A percentile compares a stretch with the other conserved stretches of the same genome.
Conservation (phyloP, 768 basidiomycete genomes). For the Sporobolomyces phaffii region DNA sequence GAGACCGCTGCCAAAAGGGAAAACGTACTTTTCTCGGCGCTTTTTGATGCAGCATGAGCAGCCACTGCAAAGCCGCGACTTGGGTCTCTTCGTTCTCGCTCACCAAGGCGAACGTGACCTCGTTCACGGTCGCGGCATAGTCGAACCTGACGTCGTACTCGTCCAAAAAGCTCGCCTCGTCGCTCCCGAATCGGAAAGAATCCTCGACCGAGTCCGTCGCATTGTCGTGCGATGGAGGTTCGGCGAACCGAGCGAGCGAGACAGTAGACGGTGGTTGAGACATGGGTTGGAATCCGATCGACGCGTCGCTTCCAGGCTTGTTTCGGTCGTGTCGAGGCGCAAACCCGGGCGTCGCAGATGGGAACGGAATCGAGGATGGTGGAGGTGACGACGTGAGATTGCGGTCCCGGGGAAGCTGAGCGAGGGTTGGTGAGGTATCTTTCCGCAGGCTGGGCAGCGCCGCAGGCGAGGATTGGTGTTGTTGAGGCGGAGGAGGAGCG, state of each 20-base stretch:
- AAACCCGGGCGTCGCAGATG: neutral
- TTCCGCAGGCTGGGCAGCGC: neutral
- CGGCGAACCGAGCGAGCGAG: neutral
- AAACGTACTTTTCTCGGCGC: conserved; percentile 83
- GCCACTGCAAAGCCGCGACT: conserved; percentile 92
- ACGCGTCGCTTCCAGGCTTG: conserved; percentile 29
- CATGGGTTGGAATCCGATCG: conserved; percentile 4
- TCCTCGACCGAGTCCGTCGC: conserved; percentile 13
- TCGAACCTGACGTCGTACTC: conserved; percentile 62
- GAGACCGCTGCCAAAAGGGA: no score
- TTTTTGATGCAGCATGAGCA: conserved; percentile 97
- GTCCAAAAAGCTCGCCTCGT: conserved; percentile 5
- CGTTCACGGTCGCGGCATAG: conserved; percentile 86
- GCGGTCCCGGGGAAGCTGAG: conserved; percentile 9
- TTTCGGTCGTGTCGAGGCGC: conserved; percentile 26
- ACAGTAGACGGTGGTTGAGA: neutral
- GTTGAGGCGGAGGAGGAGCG: neutral
- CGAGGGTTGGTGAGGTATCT: neutral
- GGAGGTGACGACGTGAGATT: conserved; percentile 13
- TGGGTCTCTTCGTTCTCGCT: conserved; percentile 95
- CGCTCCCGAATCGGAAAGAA: neutral
- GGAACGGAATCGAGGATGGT: conserved; percentile 25
- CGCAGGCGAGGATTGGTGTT: neutral
- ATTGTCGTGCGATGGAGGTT: neutral
- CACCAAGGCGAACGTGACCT: conserved; percentile 84